Percentiles rank a stretch among this genome's conserved stretches.
Conservation (phyloP, 2,329 filamentous ascomycete species). For the Arachnomyces sp. region DNA sequence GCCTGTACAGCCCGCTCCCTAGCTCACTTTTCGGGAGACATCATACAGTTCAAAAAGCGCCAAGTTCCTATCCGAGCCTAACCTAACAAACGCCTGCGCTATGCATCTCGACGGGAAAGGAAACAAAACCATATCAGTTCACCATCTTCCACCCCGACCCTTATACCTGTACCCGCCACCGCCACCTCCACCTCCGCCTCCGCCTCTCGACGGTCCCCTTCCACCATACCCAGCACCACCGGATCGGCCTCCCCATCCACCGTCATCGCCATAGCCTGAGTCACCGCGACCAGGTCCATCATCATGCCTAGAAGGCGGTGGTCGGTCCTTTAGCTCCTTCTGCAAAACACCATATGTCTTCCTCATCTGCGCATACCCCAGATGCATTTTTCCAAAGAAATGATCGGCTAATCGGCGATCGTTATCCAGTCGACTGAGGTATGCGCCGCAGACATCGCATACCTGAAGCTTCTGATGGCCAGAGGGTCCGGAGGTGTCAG, state of each 20-base stretch:
- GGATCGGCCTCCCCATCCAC: slow-evolving; percentile 43
- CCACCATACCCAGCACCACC: slow-evolving; percentile 41
- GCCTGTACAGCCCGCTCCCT: too few relatives aligned
- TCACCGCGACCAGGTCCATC: slow-evolving; percentile 36
- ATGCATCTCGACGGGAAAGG: slow-evolving; percentile 25
- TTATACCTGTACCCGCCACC: slow-evolving; percentile 35
- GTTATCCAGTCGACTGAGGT: slow-evolving; percentile 85
- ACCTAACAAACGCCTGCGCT: slow-evolving; percentile 33
- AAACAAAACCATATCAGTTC: slow-evolving; percentile 1
- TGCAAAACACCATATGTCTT: slow-evolving; percentile 83
- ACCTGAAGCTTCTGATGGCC: slow-evolving; percentile 98
- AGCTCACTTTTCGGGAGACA: slow-evolving; percentile 1
- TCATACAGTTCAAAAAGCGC: slow-evolving; percentile 2
- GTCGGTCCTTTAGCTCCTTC: slow-evolving; percentile 72
- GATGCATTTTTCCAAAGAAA: slow-evolving; percentile 99
- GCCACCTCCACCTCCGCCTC: slow-evolving; percentile 43
- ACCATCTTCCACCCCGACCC: slow-evolving; percentile 35
- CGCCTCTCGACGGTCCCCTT: slow-evolving; percentile 20
- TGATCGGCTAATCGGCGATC: slow-evolving; percentile 90
- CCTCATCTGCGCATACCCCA: slow-evolving; percentile 96
- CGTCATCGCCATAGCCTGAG: slow-evolving; percentile 44
- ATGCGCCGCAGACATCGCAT: slow-evolving; percentile 96
- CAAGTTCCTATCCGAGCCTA: neutral
- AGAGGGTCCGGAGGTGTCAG: slow-evolving; percentile 83
- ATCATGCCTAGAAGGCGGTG: slow-evolving; percentile 52